A percentile compares a stretch with the other conserved stretches of the same genome.
phyloP scores from a whole-genome alignment of 2,329 filamentous ascomycete genomes.

The Calonectria pteridis region DNA sequence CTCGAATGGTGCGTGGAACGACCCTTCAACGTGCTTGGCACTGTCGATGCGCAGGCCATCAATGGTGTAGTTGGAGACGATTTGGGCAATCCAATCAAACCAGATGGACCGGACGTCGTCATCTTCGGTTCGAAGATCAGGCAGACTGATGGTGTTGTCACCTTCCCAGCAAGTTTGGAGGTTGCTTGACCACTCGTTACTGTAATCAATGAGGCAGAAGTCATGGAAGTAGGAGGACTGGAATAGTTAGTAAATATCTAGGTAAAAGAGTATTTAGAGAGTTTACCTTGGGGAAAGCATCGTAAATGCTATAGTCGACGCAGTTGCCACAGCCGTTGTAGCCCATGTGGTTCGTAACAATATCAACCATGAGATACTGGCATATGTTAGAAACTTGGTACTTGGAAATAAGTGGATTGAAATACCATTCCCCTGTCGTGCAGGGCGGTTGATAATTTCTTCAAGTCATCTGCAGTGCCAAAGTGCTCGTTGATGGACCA shows the following conservation, averaged over 20 bases:
- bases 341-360: slow-evolving; percentile 34
- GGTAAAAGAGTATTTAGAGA: too few relatives aligned
- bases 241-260: background rate
- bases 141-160: slow-evolving; percentile 54
- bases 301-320: slow-evolving; percentile 29
- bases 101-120: slow-evolving; percentile 62
- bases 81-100: slow-evolving; percentile 68
- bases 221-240: slow-evolving; percentile 32
- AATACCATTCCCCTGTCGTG: slow-evolving; percentile 31
- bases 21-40: slow-evolving; percentile 71
- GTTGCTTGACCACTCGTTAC: slow-evolving; percentile 24
- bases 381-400: background rate
- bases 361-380: slow-evolving; percentile 32
- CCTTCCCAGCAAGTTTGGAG: slow-evolving; percentile 33
- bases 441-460: slow-evolving; percentile 26
- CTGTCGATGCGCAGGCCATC: slow-evolving; percentile 73
- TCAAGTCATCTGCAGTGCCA: slow-evolving; percentile 29
- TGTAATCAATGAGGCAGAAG: slow-evolving; percentile 33
- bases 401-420: background rate
- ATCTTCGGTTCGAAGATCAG: slow-evolving; percentile 71
- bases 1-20: slow-evolving; percentile 69
- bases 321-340: slow-evolving; percentile 30
- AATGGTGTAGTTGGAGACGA: slow-evolving; percentile 72
- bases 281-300: slow-evolving; percentile 23
- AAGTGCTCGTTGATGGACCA: slow-evolving; percentile 28